Conservation (phyloP, 371 early-diverging fungal species). For the Mortierella sp. region DNA sequence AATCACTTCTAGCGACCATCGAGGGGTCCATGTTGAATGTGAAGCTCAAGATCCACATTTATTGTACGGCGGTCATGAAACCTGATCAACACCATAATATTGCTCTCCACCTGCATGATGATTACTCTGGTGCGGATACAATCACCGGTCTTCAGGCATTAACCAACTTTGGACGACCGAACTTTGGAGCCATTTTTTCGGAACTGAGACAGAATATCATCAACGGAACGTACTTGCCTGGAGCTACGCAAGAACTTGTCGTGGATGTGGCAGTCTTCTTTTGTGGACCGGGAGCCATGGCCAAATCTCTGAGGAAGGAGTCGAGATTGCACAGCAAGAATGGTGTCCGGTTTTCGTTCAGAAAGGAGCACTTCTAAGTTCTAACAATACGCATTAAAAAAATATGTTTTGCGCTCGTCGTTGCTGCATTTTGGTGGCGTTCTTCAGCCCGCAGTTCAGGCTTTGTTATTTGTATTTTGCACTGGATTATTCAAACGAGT, state of each 20-base stretch:
- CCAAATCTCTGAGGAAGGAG: slow-evolving; percentile 55
- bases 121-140: slow-evolving; percentile 60
- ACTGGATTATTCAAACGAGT: no score
- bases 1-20: slow-evolving; percentile 70
- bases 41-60: slow-evolving; percentile 75
- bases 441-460: no score
- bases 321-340: slow-evolving; percentile 50
- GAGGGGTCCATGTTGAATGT: slow-evolving; percentile 64
- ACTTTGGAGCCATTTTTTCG: slow-evolving; percentile 62
- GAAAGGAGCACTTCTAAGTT: slow-evolving; percentile 72
- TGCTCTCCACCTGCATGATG: slow-evolving; percentile 60
- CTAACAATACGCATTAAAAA: no score
- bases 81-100: slow-evolving; percentile 65
- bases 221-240: slow-evolving; percentile 54
- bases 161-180: slow-evolving; percentile 72
- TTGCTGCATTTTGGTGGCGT: no score
- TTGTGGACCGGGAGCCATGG: slow-evolving; percentile 71
- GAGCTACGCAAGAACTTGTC: slow-evolving; percentile 24
- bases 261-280: slow-evolving; percentile 72
- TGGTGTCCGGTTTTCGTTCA: slow-evolving; percentile 59
- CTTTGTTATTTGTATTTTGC: no score
- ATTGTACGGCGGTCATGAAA: slow-evolving; percentile 73
- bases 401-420: no score
- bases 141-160: slow-evolving; percentile 66
- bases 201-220: slow-evolving; percentile 57